Base-by-base conservation (phyloP, 1,284 basidiomycete species). In the Microbotryum silenes-acaulis region DNA sequence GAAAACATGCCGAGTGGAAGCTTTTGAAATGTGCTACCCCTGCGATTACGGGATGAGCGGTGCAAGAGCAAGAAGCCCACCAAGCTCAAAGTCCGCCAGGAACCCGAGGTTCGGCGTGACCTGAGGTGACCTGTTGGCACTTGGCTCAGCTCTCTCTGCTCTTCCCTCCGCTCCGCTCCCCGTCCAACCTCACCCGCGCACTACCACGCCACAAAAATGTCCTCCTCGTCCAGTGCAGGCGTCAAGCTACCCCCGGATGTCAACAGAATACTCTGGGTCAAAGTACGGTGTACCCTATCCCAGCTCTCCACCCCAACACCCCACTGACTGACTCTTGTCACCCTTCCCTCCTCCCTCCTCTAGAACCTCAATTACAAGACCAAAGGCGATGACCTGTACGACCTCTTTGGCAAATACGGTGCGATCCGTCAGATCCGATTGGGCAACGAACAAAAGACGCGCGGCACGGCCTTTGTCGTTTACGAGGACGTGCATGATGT, bases 331-430 rank as follows among this genome's bases (percentile, higher is more conserved):
- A 16, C 18, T 1, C 18, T n/a, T n/a, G 27, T 27, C 27, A 27
- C 31, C 31, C 31, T 31, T 48, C 23, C 3, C 52, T 37, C 20
- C 42, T 47, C 6, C 27, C 74, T 72, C 51, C 72, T 74, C 63
- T 74, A 77, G 78, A 94, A 94, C 72, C 79, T 94, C 64, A 94
- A 92, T 77, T 98, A 97, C 79, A 87, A 87, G 75, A 97, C 94
- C 70, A 67, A 74, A 23, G 93, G 91, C 53, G 86, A 91, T 62
- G 93, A 97, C 76, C 78, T 97, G 67, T 97, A 97, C 77, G 94
- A 98, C 77, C 81, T 98, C 62, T 98, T 98, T 74, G 94, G 93
- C 59, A 88, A 91, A 66, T 98, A 98, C 79, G 94, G 94, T 50
- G 89, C 89, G 69, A 91, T 98, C 72, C 86, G 94, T 50, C 94